These are phyloP conservation scores for Aegilops tauschii DNA, from an alignment of 176 grass and related monocot genomes.

Conservation along the genomic window DNA sequence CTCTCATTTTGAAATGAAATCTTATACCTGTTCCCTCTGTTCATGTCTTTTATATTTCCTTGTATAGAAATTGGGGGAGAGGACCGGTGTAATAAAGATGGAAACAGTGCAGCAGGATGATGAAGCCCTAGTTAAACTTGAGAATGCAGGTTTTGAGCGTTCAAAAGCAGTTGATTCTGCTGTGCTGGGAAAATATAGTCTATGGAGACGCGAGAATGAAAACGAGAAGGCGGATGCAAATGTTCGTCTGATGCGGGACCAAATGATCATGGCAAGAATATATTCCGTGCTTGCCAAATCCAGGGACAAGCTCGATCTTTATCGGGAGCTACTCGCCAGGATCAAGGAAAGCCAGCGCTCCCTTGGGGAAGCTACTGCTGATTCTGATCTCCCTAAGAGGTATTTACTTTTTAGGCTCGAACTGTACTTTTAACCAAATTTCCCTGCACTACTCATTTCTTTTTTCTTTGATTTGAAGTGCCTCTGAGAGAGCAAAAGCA, in stretches of 20 bases:
- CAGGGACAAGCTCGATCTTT: conserved; percentile 52
- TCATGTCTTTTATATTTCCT: conserved; percentile 8
- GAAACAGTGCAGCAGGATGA: conserved; percentile 47
- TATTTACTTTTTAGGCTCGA: not conserved
- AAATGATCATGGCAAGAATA: conserved; percentile 70
- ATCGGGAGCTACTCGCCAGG: conserved; percentile 47
- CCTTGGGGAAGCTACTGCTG: conserved; percentile 59
- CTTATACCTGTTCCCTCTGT: not conserved
- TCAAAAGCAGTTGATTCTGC: conserved; percentile 67
- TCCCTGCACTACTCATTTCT: not conserved
- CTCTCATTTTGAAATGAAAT: not conserved
- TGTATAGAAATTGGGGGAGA: conserved; percentile 44
- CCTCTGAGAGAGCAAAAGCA: conserved; percentile 42
- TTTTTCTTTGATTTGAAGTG: conserved; percentile 35
- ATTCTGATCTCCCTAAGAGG: conserved; percentile 57
- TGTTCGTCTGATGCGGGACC: conserved; percentile 53
- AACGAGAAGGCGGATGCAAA: conserved; percentile 60
- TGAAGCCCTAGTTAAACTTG: conserved; percentile 55
- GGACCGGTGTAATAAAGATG: conserved; percentile 21
- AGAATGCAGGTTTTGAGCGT: conserved; percentile 52
- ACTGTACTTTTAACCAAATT: not conserved
- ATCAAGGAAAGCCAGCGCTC: conserved; percentile 58
- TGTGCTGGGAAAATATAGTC: conserved; percentile 63
- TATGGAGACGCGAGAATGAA: conserved; percentile 62
- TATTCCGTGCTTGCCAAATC: conserved; percentile 58